These are phyloP conservation scores for Euphorbia pulcherrima DNA, from an alignment of 345 rosid genomes.

Conservation along the genomic window DNA sequence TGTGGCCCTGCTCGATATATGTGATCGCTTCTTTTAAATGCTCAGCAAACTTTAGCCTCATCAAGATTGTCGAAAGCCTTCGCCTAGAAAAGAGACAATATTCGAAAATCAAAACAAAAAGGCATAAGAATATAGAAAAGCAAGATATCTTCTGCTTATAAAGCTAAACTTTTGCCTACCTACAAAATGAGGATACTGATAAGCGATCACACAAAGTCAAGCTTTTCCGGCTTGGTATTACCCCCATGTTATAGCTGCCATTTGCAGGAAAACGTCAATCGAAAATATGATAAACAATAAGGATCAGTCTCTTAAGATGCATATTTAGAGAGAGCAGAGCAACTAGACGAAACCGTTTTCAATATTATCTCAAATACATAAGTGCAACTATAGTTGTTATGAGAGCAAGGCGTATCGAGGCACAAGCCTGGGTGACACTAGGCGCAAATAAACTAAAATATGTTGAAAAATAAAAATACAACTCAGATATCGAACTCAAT, in stretches of 20 bases:
- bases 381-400: no score
- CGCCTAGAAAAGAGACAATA: slow-evolving; percentile 40
- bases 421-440: no score
- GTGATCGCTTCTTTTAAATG: slow-evolving; percentile 83
- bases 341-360: background rate
- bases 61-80: slow-evolving; percentile 64
- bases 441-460: no score
- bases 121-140: background rate
- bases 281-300: background rate
- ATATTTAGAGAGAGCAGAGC: background rate
- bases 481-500: no score
- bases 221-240: slow-evolving; percentile 81
- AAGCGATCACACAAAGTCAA: slow-evolving; percentile 70
- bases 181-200: slow-evolving; percentile 74
- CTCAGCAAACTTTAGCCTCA: slow-evolving; percentile 73
- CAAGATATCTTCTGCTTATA: background rate
- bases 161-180: slow-evolving; percentile 53
- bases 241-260: slow-evolving; percentile 91
- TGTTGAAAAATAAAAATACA: no score
- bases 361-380: background rate
- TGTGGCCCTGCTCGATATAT: slow-evolving; percentile 90
- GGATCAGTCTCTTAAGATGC: background rate
- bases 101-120: background rate
- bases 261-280: slow-evolving; percentile 20
- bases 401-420: no score